Evolutionary conservation across 805 yeast genomes (phyloP), one percentile per base, ranked within the genome.

Genomic region (Saturnispora serradocipensis): DNA sequence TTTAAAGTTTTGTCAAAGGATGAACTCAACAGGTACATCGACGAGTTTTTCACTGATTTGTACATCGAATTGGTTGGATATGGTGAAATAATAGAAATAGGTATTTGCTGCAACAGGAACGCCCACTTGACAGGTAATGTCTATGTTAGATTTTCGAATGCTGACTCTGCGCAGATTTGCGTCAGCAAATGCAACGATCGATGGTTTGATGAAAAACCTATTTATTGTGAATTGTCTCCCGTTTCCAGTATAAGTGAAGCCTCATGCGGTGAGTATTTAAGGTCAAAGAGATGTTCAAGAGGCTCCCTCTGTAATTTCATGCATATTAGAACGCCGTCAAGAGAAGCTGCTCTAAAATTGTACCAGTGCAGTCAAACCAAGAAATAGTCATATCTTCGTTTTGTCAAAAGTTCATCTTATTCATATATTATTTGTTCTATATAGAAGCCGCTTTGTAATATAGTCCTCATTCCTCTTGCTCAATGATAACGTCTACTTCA

Each of bases 81-180:
- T 40, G 84, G 82, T 2, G 70, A 68, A 42, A 66, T 91, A 6
- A 78, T 75, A 38, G 81, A 80, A 35, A 59, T 91, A 55, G 79
- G 81, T 0, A 85, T 91, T 2, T 86, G 95, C 60, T 96, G 86
- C 56, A 91, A 91, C 64, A 81, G 79, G 48, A 86, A 86, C 59
- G 81, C 81, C 57, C 96, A 90, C 64, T 67, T 91, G 53, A 81
- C 80, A 55, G 98, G 98, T 1, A 89, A 88, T 62, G 95, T 90
- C 0, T 87, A 87, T 62, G 78, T 86, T 18, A 74, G 77, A 53
- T 90, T 81, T 64, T 63, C 69, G 32, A 66, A 72, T 25, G 76
- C 75, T 20, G 73, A 72, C 4, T 78, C 76, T 28, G 96, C 97
- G 0, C 70, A 69, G 35, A 66, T 65, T 46, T 90, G 89, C 3